phyloP scores from a whole-genome alignment of 768 basidiomycete species.

The Leccinum arenicola region DNA sequence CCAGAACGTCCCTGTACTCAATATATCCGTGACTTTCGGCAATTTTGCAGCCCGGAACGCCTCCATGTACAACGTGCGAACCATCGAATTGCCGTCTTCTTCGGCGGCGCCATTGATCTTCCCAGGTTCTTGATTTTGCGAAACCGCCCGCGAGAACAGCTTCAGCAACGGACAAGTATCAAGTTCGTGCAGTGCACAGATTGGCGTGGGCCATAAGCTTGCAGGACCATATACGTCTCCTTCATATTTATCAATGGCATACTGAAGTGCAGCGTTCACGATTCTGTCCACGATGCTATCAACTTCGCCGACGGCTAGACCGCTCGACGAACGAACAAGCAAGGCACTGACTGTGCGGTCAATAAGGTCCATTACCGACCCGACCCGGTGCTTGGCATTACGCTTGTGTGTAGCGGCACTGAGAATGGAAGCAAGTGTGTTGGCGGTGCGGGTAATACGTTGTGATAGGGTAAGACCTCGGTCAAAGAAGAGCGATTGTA shows the following conservation, averaged over 20 bases:
- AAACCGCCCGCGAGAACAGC: conserved; percentile 45
- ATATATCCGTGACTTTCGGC: conserved; percentile 54
- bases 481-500: conserved; percentile 69
- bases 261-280: conserved; percentile 73
- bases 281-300: conserved; percentile 64
- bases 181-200: conserved; percentile 61
- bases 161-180: conserved; percentile 55
- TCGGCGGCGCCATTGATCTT: conserved; percentile 2
- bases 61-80: conserved; percentile 52
- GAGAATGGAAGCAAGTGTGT: conserved; percentile 52
- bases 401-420: conserved; percentile 46
- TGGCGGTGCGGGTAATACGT: conserved; percentile 65
- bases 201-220: conserved; percentile 51
- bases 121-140: conserved; percentile 21
- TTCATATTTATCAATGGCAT: conserved; percentile 64
- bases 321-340: conserved; percentile 45
- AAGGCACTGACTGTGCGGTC: conserved; percentile 62
- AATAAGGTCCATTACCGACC: conserved; percentile 76
- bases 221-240: conserved; percentile 36
- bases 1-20: conserved; percentile 68
- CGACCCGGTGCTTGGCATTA: conserved; percentile 53
- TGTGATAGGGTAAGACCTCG: conserved; percentile 52
- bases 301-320: conserved; percentile 58
- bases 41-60: conserved; percentile 63
- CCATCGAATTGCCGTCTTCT: conserved; percentile 18